Base-by-base conservation (phyloP, 257 asterid species). In the Voacanga thouarsii region DNA sequence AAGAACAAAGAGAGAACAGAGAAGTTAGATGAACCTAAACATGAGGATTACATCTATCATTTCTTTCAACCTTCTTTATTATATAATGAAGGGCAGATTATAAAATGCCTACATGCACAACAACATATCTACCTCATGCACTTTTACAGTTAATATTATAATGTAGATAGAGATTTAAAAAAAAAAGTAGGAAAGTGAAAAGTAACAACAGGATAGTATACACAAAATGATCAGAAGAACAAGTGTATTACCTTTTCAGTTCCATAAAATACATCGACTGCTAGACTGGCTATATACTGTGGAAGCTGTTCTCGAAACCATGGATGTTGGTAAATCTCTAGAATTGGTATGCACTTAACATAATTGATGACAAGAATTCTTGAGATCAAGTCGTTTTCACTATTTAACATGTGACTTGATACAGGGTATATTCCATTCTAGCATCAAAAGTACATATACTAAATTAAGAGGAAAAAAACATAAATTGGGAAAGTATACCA, bases 321-420 rank as follows among this genome's bases (percentile, higher is more conserved):
- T 23, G 91, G 90, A 79, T 89, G 96, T 26, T 66, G 77, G 19
- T 86, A 83, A 75, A 91, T 89, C 77, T 87, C 92, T 64, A 89
- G 89, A 44, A 91, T 85, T 5, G 94, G 68, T 59, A 91, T 88
- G 23, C 96, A 91, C 55, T 77, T 86, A 80, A 88, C 83, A 65
- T 93, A 92, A 80, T 91, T 89, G 37, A 89, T 89, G 3, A 89
- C 85, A 37, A 91, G 92, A 53, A 91, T 89, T 72, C 88, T 84
- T 60, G 91, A 77, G 41, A 89, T 89, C 87, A 89, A 76, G 80
- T 91, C 90, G 18, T 71, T 84, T 59, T 91, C 92, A 49, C 82
- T 69, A 24, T 73, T 82, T 37, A 90, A 86, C 78, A 87, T 81
- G 75, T 85, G 90, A 37, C 83, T 85, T 30, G 91, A 80, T 69